Conservation (phyloP, 2,329 filamentous ascomycete species). For the Fusarium sp. region DNA sequence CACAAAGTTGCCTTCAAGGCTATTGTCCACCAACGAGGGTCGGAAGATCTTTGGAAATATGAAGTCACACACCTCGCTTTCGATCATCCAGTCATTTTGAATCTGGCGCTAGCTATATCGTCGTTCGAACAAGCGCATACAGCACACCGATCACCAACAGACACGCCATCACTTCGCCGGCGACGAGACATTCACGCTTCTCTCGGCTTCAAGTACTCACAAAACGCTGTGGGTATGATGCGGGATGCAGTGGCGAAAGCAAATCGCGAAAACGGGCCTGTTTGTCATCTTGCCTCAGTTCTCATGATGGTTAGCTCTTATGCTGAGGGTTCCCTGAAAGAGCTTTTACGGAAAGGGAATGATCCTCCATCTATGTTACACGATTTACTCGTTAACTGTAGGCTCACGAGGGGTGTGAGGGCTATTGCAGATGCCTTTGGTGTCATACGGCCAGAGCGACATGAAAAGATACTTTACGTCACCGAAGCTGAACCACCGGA, state of each 20-base stretch:
- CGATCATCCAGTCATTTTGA: constrained; percentile 2
- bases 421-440: constrained; percentile 6
- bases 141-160: background rate
- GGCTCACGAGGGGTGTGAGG: background rate
- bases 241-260: background rate
- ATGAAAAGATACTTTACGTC: background rate
- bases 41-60: constrained; percentile 8
- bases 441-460: background rate
- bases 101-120: constrained; percentile 4
- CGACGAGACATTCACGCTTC: background rate
- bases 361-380: background rate
- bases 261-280: background rate
- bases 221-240: constrained; percentile 1
- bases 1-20: constrained; percentile 1
- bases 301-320: background rate
- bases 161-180: background rate
- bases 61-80: constrained; percentile 5
- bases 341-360: background rate
- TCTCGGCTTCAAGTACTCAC: background rate
- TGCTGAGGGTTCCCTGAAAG: background rate
- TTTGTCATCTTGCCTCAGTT: constrained; percentile 1
- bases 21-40: constrained; percentile 1
- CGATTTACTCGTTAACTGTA: background rate
- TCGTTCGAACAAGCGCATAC: constrained; percentile 3
- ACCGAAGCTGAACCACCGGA: background rate